These are phyloP conservation scores for Dendrobium officinale DNA, from an alignment of 106 monocot genomes.

Conservation along the genomic window DNA sequence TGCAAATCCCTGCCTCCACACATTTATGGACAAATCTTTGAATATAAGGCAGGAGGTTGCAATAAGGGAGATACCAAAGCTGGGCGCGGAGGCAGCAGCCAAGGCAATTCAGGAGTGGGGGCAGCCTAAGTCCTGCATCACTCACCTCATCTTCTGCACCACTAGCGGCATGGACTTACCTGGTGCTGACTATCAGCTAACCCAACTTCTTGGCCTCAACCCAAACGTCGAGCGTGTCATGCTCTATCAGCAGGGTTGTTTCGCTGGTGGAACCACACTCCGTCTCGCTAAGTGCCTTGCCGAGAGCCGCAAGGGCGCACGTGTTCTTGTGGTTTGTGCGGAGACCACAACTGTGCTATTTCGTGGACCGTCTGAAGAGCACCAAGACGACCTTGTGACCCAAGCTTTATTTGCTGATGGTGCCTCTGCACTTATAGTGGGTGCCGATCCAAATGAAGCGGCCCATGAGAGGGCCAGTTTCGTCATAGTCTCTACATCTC, in stretches of 20 bases:
- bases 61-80: slow-evolving; percentile 2
- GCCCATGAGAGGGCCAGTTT: neutral
- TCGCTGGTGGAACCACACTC: neutral
- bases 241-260: slow-evolving; percentile 2
- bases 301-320: neutral
- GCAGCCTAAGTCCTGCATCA: slow-evolving; percentile 2
- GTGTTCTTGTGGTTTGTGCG: neutral
- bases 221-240: neutral
- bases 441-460: neutral
- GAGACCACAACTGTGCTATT: slow-evolving; percentile 7
- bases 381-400: neutral
- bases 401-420: slow-evolving; percentile 8
- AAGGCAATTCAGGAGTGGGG: slow-evolving; percentile 7
- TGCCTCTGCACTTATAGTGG: slow-evolving; percentile 1
- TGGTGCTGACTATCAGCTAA: slow-evolving; percentile 5
- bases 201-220: slow-evolving; percentile 8
- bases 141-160: slow-evolving; percentile 13
- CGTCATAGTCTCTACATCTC: neutral
- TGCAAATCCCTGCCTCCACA: neutral
- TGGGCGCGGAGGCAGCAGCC: neutral
- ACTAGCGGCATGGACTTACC: slow-evolving; percentile 12
- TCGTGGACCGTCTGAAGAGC: slow-evolving; percentile 6
- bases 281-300: slow-evolving; percentile 2
- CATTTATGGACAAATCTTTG: neutral
- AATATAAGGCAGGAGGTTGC: slow-evolving; percentile 1